Percentiles rank a stretch among this genome's conserved stretches.
Evolutionary conservation across 805 yeast species (phyloP).

Genomic region (Hanseniaspora osmophila): DNA sequence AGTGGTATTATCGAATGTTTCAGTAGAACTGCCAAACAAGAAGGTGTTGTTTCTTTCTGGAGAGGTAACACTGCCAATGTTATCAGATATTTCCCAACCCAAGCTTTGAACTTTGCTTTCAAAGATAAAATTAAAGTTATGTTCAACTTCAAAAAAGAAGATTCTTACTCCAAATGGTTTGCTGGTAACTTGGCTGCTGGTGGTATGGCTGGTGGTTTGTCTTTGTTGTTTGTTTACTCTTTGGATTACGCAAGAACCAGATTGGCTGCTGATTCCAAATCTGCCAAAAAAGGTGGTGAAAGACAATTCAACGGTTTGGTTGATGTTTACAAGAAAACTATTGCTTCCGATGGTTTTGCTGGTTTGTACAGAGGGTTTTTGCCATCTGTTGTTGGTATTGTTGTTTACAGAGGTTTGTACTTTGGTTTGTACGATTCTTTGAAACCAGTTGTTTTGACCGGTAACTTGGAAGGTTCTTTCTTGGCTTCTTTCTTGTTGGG

Average conservation of each 20-base stretch:
- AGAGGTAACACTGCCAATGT: conserved; percentile 99
- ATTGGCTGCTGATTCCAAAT: conserved; percentile 95
- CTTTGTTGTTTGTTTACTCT: conserved; percentile 86
- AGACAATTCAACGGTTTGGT: conserved; percentile 95
- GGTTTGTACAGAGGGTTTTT: conserved; percentile 99
- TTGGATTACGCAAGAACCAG: conserved; percentile 97
- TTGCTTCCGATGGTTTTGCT: conserved; percentile 91
- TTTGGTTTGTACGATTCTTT: conserved; percentile 95
- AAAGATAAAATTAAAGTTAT: conserved; percentile 90
- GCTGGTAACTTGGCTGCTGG: conserved; percentile 98
- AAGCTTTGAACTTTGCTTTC: conserved; percentile 96
- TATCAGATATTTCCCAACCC: conserved; percentile 98
- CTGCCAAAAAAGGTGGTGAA: conserved; percentile 72
- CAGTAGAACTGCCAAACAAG: conserved; percentile 86
- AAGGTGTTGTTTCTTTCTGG: conserved; percentile 91
- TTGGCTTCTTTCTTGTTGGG: conserved; percentile 91
- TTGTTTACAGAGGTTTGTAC: conserved; percentile 98
- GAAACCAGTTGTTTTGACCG: conserved; percentile 88
- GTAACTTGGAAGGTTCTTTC: conserved; percentile 90
- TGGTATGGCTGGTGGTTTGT: conserved; percentile 97
- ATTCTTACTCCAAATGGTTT: conserved; percentile 85
- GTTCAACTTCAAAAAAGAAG: conserved; percentile 95
- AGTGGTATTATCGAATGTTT: conserved; percentile 87
- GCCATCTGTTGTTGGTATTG: conserved; percentile 93
- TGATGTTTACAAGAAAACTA: conserved; percentile 92